Conservation (phyloP, 768 basidiomycete species). For the Leccinum aurantiacum region DNA sequence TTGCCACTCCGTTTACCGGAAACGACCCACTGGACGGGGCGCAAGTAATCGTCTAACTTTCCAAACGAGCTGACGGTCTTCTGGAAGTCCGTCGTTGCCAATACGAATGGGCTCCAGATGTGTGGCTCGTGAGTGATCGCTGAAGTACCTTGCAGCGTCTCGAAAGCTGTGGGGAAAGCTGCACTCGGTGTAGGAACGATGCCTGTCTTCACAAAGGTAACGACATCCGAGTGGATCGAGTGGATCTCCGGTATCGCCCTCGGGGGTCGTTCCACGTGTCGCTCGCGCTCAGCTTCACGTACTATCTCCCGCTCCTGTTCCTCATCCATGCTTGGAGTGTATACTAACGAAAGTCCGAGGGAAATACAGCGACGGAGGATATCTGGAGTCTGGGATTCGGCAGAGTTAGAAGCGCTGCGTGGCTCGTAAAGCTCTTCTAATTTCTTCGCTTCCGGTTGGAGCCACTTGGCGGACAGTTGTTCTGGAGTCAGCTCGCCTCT, state of each 20-base stretch:
- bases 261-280: neutral
- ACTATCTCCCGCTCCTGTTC: conserved; percentile 48
- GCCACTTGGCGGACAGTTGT: neutral
- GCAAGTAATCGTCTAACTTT: neutral
- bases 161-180: neutral
- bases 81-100: neutral
- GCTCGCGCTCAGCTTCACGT: conserved; percentile 29
- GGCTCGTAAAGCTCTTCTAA: neutral
- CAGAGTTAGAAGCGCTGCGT: neutral
- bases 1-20: neutral
- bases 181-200: neutral
- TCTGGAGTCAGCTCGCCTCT: neutral
- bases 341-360: neutral
- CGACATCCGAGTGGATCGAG: neutral
- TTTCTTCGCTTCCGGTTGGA: neutral
- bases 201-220: neutral
- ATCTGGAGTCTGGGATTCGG: neutral
- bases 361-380: neutral
- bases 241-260: neutral
- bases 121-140: neutral
- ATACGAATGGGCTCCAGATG: neutral
- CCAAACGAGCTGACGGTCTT: conserved; percentile 7
- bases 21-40: neutral
- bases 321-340: conserved; percentile 32
- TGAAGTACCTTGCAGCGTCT: neutral